Evolutionary conservation across 1,139 yeast genomes (phyloP).

Genomic region (Debaryomyces nepalensis): DNA sequence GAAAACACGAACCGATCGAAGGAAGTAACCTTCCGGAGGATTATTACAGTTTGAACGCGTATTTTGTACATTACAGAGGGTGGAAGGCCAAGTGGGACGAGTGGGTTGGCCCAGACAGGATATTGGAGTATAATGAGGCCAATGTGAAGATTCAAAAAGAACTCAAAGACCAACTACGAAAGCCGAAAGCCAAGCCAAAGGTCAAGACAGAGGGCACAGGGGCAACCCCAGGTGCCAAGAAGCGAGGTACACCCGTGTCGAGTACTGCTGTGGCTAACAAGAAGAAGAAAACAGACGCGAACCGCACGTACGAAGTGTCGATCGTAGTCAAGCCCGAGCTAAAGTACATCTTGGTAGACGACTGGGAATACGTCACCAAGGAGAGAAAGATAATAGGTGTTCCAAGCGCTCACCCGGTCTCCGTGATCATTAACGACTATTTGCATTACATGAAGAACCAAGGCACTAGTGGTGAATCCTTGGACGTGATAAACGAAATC

Average conservation of each 20-base stretch:
- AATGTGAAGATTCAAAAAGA: constrained; percentile 68
- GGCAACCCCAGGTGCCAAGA: constrained; percentile 1
- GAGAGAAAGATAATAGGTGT: constrained; percentile 68
- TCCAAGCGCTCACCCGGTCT: constrained; percentile 60
- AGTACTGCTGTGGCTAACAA: constrained; percentile 11
- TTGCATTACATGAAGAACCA: constrained; percentile 32
- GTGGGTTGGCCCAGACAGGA: constrained; percentile 80
- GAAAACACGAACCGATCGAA: constrained; percentile 33
- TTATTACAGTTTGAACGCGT: constrained; percentile 47
- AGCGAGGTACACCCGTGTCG: constrained; percentile 6
- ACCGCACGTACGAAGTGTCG: constrained; percentile 43
- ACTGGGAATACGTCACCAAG: constrained; percentile 90
- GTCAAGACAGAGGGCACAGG: constrained; percentile 12
- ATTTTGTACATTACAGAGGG: constrained; percentile 86
- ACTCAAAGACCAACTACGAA: constrained; percentile 31
- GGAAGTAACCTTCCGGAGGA: constrained; percentile 52
- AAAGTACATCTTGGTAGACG: constrained; percentile 78
- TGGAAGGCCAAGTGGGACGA: constrained; percentile 98
- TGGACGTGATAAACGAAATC: constrained; percentile 67
- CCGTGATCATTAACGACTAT: constrained; percentile 56
- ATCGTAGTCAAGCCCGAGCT: constrained; percentile 65
- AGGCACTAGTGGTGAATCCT: constrained; percentile 31
- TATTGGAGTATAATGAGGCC: constrained; percentile 71
- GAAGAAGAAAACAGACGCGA: constrained; percentile 20
- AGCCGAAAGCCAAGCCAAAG: constrained; percentile 12